Percentiles rank a stretch among this genome's conserved stretches.
phyloP scores from a whole-genome alignment of 1,139 yeast genomes.

The Blastobotrys illinoisensis region DNA sequence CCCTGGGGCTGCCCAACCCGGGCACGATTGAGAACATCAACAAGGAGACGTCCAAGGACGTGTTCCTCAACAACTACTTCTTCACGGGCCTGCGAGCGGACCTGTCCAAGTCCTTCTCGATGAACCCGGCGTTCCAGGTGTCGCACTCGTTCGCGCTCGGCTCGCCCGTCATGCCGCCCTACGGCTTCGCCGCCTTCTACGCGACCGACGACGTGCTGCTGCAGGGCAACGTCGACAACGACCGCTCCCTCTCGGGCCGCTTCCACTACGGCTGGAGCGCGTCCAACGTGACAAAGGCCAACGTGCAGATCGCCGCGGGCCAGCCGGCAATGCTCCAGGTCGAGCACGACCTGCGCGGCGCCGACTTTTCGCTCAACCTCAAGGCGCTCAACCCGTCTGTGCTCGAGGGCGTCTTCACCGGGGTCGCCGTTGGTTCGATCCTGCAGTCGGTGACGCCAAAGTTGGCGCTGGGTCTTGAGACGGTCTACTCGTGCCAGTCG shows the following conservation, averaged over 20 bases:
- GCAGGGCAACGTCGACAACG: conserved; percentile 91
- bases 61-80: conserved; percentile 80
- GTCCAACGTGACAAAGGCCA: conserved; percentile 72
- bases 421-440: conserved; percentile 87
- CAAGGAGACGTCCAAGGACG: conserved; percentile 92
- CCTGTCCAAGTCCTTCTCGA: conserved; percentile 82
- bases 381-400: conserved; percentile 88
- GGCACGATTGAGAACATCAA: conserved; percentile 92
- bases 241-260: conserved; percentile 80
- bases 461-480: conserved; percentile 86
- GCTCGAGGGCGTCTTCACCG: conserved; percentile 69
- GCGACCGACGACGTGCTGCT: conserved; percentile 82
- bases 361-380: conserved; percentile 81
- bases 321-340: conserved; percentile 94
- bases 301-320: conserved; percentile 80
- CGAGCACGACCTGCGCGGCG: conserved; percentile 92
- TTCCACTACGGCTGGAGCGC: conserved; percentile 89
- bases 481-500: conserved; percentile 80
- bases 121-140: conserved; percentile 95
- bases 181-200: conserved; percentile 85
- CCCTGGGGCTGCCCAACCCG: conserved; percentile 81
- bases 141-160: conserved; percentile 93
- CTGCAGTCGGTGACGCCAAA: conserved; percentile 84
- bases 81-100: conserved; percentile 98
- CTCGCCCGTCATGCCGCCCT: conserved; percentile 80